Evolutionary conservation across 495 filamentous ascomycete species (phyloP), one percentile per base, ranked within the genome.

Genomic region (Pyronema omphalodes): DNA sequence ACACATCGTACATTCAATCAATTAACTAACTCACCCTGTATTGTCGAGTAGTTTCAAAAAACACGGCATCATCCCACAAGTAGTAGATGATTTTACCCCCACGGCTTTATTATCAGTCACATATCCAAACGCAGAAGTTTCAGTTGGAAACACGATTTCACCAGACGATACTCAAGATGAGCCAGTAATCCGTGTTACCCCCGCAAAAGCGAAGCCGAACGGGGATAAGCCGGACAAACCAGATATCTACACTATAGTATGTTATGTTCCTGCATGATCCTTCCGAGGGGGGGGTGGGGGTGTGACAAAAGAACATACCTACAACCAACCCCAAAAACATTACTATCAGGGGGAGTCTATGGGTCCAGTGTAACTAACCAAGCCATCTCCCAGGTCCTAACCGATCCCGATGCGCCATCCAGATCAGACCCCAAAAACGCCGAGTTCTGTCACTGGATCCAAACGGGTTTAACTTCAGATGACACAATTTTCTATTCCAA

Each of bases 401-500:
- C 81, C 1, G 81, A 86, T 60, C 81, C 82, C 0, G 82, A 86
- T 62, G 82, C 82, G 0, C 80, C 81, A 0, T 80, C 76, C 0
- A 73, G 75, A 33, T 69, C 77, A 17, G 64, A 83, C 58, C 79
- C 80, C 12, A 71, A 79, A 60, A 83, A 75, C 75, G 72, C 71
- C n/a, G 77, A 86, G 63, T 75, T 81, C 65, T 85, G 81, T 63
- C 81, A 84, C 63, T 84, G 80, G 81, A 75, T 85, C 62, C 70
- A 71, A 3, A 72, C 74, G 3, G 71, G 67, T 44, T 52, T 76
- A 9, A 64, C 63, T 14, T 48, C 23, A 58, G 55, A 37, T 55
- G 8, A 14, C 3, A 34, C 47, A 50, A 29, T 29, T 12, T 44
- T 37, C 44, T 56, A 52, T 9, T 53, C 57, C 6, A 63, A 68